Percentiles rank a stretch among this genome's conserved stretches.
Evolutionary conservation across 2,329 filamentous ascomycete species (phyloP).

Genomic region (Dactylellina drechsleri): DNA sequence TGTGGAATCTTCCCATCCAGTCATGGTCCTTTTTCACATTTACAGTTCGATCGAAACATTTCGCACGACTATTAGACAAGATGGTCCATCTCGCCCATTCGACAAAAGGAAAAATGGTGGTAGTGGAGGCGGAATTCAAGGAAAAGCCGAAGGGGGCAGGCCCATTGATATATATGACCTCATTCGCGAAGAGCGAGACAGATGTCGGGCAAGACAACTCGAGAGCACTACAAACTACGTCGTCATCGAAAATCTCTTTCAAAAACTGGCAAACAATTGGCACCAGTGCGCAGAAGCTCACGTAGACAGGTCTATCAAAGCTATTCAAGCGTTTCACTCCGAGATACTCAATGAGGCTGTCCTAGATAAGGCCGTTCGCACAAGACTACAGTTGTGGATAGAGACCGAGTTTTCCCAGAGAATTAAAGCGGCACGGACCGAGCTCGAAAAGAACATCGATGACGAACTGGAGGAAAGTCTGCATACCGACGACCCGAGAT

Average conservation of each 20-base stretch:
- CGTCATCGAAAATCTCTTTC: slow-evolving; percentile 65
- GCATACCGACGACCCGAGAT: not conserved
- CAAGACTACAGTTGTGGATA: slow-evolving; percentile 62
- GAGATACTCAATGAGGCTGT: slow-evolving; percentile 63
- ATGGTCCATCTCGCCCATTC: slow-evolving; percentile 58
- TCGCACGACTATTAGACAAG: slow-evolving; percentile 56
- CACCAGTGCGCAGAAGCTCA: slow-evolving; percentile 64
- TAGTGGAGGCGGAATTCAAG: not conserved
- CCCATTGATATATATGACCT: slow-evolving; percentile 63
- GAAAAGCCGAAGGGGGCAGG: not conserved
- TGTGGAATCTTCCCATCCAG: slow-evolving; percentile 60
- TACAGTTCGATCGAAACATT: slow-evolving; percentile 56
- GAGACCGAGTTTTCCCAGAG: slow-evolving; percentile 63
- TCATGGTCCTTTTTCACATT: slow-evolving; percentile 57
- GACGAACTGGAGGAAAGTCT: slow-evolving; percentile 60
- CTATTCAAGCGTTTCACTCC: slow-evolving; percentile 61
- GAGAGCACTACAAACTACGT: slow-evolving; percentile 63
- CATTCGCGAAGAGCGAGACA: slow-evolving; percentile 63
- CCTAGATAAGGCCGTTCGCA: slow-evolving; percentile 61
- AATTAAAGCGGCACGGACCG: slow-evolving; percentile 66
- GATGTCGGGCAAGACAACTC: slow-evolving; percentile 67
- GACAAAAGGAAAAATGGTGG: not conserved
- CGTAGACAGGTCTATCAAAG: slow-evolving; percentile 59
- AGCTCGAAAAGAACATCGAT: slow-evolving; percentile 66
- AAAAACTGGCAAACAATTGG: slow-evolving; percentile 69